Evolutionary conservation across 345 rosid species (phyloP), one percentile per base, ranked within the genome.

Genomic region (Gossypium arboreum): DNA sequence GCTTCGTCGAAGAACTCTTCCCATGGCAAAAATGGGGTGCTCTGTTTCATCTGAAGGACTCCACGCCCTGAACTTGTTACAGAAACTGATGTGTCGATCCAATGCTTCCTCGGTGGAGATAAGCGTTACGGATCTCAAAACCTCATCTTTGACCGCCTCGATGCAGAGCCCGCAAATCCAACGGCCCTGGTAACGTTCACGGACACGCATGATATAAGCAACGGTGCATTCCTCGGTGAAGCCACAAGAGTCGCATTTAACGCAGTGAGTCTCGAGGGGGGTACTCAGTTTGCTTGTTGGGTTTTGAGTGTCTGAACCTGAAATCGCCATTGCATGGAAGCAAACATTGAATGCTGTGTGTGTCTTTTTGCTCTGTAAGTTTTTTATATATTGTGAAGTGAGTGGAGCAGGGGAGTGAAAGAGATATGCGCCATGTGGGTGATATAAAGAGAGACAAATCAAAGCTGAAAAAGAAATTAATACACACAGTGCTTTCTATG

Each of bases 151-250:
- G 47, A 89, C 90, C 0, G 91, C 93, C 77, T 89, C 90, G 2
- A 74, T 80, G 74, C 93, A 89, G 47, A 89, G 87, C 22, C 93
- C 93, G 41, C 93, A 87, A 12, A 89, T 39, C 93, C 93, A 87
- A 9, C 81, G 79, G 10, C 93, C 93, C 12, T 86, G 83, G 86
- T 84, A 81, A 20, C 86, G 82, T 2, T 83, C 88, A 5, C 88
- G 84, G 74, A 85, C 85, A 4, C 85, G 83, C 13, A 71, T 74
- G 63, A 87, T 87, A 48, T 87, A 87, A 0, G 84, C 77, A 13
- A 83, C 81, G 15, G 93, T 89, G 81, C 93, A 87, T 6, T 89
- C 93, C 76, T 89, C 93, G 0, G 85, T 81, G 81, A 89, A 86
- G 16, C 90, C 90, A 17, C 93, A 87, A 0, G 91, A 84, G 61